Conservation (phyloP, 257 asterid genomes). For the Nicotiana obtusifolia region DNA sequence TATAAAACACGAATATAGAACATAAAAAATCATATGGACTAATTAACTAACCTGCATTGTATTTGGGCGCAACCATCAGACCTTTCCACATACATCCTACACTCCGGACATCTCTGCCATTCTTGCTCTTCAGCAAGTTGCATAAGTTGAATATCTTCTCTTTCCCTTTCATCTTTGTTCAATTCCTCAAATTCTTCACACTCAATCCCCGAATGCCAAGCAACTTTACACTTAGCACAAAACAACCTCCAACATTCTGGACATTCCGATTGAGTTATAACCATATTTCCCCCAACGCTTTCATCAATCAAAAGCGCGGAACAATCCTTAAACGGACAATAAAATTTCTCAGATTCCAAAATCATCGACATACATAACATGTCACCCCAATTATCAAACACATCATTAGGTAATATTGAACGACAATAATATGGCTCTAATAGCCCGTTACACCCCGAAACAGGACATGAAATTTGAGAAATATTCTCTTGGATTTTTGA, state of each 20-base stretch:
- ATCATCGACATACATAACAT: slow-evolving; percentile 62
- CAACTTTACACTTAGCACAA: slow-evolving; percentile 49
- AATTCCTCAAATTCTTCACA: slow-evolving; percentile 44
- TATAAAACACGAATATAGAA: neutral
- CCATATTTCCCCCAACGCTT: neutral
- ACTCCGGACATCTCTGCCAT: slow-evolving; percentile 28
- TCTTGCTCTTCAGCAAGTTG: slow-evolving; percentile 14
- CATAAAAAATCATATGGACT: neutral
- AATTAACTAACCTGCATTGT: slow-evolving; percentile 17
- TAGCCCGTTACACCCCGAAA: slow-evolving; percentile 36
- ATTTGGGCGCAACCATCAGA: slow-evolving; percentile 13
- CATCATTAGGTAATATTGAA: slow-evolving; percentile 43
- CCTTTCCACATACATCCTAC: slow-evolving; percentile 20
- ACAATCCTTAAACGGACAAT: slow-evolving; percentile 64
- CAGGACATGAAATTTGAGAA: slow-evolving; percentile 40
- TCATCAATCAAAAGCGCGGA: slow-evolving; percentile 51
- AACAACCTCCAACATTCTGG: slow-evolving; percentile 52
- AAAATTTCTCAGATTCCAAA: slow-evolving; percentile 40
- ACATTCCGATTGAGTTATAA: slow-evolving; percentile 34
- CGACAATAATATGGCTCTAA: slow-evolving; percentile 58
- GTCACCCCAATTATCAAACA: slow-evolving; percentile 73
- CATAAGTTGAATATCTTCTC: slow-evolving; percentile 19
- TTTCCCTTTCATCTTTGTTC: slow-evolving; percentile 17
- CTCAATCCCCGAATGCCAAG: slow-evolving; percentile 45
- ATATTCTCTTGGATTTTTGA: slow-evolving; percentile 44